Conservation (phyloP, 2,329 filamentous ascomycete genomes). For the Claviceps sp. region DNA sequence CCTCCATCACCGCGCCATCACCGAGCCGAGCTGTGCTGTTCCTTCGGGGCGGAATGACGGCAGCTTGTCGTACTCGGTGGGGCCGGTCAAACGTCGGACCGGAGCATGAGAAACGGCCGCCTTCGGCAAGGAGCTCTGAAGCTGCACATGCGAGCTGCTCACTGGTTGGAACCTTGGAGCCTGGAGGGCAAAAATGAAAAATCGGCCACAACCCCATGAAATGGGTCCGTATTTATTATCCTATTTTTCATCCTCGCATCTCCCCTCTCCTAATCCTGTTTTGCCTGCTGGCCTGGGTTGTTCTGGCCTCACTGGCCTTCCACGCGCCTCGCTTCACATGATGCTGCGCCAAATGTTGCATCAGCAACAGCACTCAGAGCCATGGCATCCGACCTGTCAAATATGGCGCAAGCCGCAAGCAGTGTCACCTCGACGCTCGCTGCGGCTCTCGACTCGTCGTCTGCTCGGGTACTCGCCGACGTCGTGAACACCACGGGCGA, state of each 20-base stretch:
- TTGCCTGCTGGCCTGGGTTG: neutral
- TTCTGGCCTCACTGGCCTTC: slow-evolving; percentile 9
- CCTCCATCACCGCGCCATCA: neutral
- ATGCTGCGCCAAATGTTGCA: slow-evolving; percentile 21
- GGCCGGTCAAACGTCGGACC: neutral
- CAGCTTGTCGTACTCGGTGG: neutral
- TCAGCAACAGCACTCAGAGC: slow-evolving; percentile 18
- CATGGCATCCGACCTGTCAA: slow-evolving; percentile 30
- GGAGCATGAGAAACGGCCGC: neutral
- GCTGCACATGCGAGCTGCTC: neutral
- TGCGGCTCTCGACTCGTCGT: slow-evolving; percentile 17
- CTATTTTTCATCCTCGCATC: slow-evolving; percentile 4
- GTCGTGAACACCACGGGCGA: slow-evolving; percentile 23
- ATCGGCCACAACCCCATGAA: slow-evolving; percentile 2
- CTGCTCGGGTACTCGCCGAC: slow-evolving; percentile 19
- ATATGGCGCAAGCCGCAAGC: slow-evolving; percentile 20
- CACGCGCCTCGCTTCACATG: slow-evolving; percentile 16
- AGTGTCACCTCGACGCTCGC: slow-evolving; percentile 20
- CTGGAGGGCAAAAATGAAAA: neutral
- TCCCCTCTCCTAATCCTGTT: slow-evolving; percentile 2
- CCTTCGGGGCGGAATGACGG: neutral
- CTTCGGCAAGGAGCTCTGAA: neutral
- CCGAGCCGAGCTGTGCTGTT: too few relatives aligned
- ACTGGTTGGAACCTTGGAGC: neutral
- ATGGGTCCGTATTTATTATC: slow-evolving; percentile 4